Evolutionary conservation across 495 filamentous ascomycete genomes (phyloP).

Genomic region (Penicillium mononematosum): DNA sequence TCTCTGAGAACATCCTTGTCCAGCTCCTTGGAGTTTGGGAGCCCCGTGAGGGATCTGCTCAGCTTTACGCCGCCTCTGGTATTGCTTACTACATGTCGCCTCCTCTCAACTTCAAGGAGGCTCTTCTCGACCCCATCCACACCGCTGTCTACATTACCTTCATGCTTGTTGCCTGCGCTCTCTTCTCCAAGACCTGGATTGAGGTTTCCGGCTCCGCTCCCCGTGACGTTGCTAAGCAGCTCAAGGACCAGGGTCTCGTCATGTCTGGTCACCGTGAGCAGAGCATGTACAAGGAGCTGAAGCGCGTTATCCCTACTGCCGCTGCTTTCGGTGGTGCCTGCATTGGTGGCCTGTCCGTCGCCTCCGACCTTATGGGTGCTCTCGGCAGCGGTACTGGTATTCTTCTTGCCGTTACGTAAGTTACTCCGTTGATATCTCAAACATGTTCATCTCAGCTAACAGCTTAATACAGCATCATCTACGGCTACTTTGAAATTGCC

Average conservation of each 20-base stretch:
- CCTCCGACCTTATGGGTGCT: conserved; percentile 92
- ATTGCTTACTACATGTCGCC: conserved; percentile 99
- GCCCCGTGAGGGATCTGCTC: conserved; percentile 90
- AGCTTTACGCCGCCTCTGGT: conserved; percentile 89
- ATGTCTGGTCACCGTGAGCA: conserved; percentile 99
- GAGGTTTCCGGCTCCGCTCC: conserved; percentile 97
- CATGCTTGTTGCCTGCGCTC: conserved; percentile 94
- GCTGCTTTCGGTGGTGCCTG: conserved; percentile 98
- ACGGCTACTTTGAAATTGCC: conserved; percentile 98
- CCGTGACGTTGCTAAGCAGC: conserved; percentile 98
- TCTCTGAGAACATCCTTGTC: conserved; percentile 97
- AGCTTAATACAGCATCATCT: conserved; percentile 72
- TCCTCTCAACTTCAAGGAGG: conserved; percentile 94
- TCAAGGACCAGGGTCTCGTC: conserved; percentile 98
- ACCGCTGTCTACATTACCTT: conserved; percentile 93
- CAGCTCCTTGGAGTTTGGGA: conserved; percentile 98
- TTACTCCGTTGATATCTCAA: conserved; percentile 27
- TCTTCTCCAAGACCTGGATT: conserved; percentile 99
- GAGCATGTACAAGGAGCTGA: conserved; percentile 99
- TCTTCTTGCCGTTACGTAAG: conserved; percentile 96
- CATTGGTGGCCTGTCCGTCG: conserved; percentile 95
- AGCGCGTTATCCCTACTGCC: conserved; percentile 97
- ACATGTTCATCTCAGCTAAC: conserved; percentile 20
- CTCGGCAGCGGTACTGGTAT: conserved; percentile 97
- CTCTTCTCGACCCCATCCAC: conserved; percentile 93